A percentile compares a stretch with the other conserved stretches of the same genome.
Evolutionary conservation across 2,329 filamentous ascomycete genomes (phyloP).

Genomic region (Periconia sp.): DNA sequence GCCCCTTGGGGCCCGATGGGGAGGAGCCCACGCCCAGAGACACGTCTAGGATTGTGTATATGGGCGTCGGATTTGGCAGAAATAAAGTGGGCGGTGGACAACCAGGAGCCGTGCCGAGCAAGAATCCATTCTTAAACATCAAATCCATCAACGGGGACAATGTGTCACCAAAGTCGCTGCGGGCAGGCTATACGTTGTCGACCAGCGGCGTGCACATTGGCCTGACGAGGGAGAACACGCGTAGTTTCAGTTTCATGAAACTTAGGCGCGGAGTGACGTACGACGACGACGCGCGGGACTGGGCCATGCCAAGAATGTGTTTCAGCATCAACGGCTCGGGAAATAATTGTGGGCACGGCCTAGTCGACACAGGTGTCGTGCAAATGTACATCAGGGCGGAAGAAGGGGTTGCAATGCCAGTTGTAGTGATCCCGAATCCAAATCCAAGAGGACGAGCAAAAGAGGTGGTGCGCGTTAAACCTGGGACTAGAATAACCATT

Average conservation of each 20-base stretch:
- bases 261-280: slow-evolving; percentile 37
- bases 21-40: slow-evolving; percentile 30
- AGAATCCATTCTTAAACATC: slow-evolving; percentile 46
- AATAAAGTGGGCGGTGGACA: slow-evolving; percentile 36
- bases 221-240: slow-evolving; percentile 27
- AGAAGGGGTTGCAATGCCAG: slow-evolving; percentile 31
- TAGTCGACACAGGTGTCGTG: slow-evolving; percentile 41
- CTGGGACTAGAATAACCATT: slow-evolving; percentile 34
- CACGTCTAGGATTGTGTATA: slow-evolving; percentile 40
- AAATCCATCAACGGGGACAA: slow-evolving; percentile 28
- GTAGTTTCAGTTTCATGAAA: slow-evolving; percentile 27
- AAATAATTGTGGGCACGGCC: slow-evolving; percentile 30
- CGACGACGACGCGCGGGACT: slow-evolving; percentile 35
- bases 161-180: slow-evolving; percentile 13
- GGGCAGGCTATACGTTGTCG: slow-evolving; percentile 38
- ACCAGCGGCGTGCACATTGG: slow-evolving; percentile 37
- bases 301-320: slow-evolving; percentile 41
- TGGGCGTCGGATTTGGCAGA: slow-evolving; percentile 45
- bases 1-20: slow-evolving; percentile 33
- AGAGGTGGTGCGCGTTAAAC: slow-evolving; percentile 37
- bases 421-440: slow-evolving; percentile 37
- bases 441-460: slow-evolving; percentile 31
- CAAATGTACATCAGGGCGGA: slow-evolving; percentile 45
- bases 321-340: slow-evolving; percentile 31
- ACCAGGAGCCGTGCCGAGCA: slow-evolving; percentile 32